A percentile compares a stretch with the other conserved stretches of the same genome.
Evolutionary conservation across 257 asterid species (phyloP).

Genomic region (Prunella vulgaris): DNA sequence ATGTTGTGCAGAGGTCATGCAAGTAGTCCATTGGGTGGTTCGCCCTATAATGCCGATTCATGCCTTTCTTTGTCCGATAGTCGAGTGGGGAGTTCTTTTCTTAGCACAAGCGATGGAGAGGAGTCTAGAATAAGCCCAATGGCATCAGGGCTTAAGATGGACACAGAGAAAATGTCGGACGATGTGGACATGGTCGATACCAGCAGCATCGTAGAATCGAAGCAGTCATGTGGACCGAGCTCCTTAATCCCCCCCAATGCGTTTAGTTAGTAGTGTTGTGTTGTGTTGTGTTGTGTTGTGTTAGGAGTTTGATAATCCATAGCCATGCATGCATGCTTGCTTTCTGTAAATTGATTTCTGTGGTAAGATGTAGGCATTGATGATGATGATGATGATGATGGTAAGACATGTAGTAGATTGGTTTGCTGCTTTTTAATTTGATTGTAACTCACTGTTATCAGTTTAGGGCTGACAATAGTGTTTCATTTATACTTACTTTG

Average conservation of each 20-base stretch:
- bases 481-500: constrained; percentile 26
- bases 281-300: background rate
- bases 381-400: no score
- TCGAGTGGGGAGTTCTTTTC: constrained; percentile 43
- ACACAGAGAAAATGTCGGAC: constrained; percentile 9
- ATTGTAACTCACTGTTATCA: constrained; percentile 43
- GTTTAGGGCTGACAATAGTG: constrained; percentile 65
- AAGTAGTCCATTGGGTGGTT: constrained; percentile 35
- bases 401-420: no score
- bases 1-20: constrained; percentile 46
- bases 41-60: constrained; percentile 44
- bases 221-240: constrained; percentile 16
- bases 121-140: constrained; percentile 39
- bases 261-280: constrained; percentile 12
- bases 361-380: background rate
- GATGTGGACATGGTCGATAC: constrained; percentile 29
- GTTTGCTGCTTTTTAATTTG: constrained; percentile 10
- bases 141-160: constrained; percentile 16
- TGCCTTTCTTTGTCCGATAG: constrained; percentile 38
- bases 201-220: constrained; percentile 21
- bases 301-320: constrained; percentile 17
- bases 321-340: constrained; percentile 25
- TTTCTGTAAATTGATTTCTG: constrained; percentile 42
- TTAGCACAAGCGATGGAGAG: constrained; percentile 62
- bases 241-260: background rate